Conservation (phyloP, 2,329 filamentous ascomycete genomes). For the Capronia epimyces region DNA sequence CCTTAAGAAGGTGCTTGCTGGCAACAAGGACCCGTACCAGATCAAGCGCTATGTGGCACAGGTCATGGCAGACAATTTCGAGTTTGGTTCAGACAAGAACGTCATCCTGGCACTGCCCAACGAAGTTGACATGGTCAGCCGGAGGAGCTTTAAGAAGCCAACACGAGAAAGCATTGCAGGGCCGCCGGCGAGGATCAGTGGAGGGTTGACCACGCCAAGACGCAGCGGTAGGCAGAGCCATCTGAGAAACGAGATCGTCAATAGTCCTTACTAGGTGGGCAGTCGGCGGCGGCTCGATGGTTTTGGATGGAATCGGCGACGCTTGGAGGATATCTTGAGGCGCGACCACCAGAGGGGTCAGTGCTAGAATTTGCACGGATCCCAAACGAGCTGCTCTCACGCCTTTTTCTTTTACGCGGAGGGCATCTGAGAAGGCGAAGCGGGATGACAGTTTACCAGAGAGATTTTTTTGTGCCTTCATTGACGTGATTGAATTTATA, state of each 20-base stretch:
- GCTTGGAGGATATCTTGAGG: too few species aligned
- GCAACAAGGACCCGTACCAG: conserved; percentile 80
- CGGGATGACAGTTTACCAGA: neutral
- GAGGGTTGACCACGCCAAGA: conserved; percentile 37
- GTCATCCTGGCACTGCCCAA: conserved; percentile 95
- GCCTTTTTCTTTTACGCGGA: too few species aligned
- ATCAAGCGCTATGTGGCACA: conserved; percentile 96
- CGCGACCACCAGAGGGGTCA: too few species aligned
- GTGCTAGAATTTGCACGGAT: too few species aligned
- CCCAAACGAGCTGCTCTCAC: too few species aligned
- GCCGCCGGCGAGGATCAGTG: conserved; percentile 44
- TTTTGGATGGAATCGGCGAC: neutral
- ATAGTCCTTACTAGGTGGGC: conserved; percentile 54
- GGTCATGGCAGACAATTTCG: conserved; percentile 97
- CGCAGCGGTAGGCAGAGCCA: conserved; percentile 46
- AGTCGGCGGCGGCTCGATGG: neutral
- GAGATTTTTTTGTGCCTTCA: neutral
- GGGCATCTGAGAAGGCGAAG: neutral
- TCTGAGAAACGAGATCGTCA: conserved; percentile 74
- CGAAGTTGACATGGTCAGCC: conserved; percentile 95
- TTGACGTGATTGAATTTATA: neutral
- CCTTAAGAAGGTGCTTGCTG: conserved; percentile 78
- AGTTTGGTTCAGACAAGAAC: conserved; percentile 94
- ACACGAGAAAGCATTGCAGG: conserved; percentile 88
- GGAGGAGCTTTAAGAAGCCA: conserved; percentile 75